A percentile compares a stretch with the other conserved stretches of the same genome.
Evolutionary conservation across 1,284 basidiomycete species (phyloP).

Genomic region (Ustilago curta): DNA sequence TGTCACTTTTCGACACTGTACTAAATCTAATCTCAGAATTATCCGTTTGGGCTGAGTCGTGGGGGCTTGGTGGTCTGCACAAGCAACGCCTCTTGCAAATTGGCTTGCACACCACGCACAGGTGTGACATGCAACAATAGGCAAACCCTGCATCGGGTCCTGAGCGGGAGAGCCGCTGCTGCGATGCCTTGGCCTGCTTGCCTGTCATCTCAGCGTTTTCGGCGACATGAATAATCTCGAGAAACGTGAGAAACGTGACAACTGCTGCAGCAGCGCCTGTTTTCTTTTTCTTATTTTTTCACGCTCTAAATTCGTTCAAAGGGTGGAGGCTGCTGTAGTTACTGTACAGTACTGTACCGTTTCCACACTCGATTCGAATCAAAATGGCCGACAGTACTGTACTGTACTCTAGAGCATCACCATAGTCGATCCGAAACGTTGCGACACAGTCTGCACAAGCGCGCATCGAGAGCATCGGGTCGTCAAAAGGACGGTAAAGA

Average conservation of each 20-base stretch:
- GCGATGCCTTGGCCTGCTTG: background rate
- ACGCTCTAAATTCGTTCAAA: no score
- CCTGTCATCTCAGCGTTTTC: no score
- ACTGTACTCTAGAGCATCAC: no score
- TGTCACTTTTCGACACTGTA: background rate
- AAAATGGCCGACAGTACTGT: no score
- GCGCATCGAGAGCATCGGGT: background rate
- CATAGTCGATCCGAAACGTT: no score
- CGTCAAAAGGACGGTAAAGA: background rate
- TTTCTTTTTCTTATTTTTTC: no score
- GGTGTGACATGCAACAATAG: conserved; percentile 3
- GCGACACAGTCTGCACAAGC: no score
- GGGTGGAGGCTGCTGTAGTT: no score
- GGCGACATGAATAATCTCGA: background rate
- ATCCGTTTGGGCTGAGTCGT: background rate
- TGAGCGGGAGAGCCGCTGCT: background rate
- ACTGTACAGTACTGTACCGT: no score
- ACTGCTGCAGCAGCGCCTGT: no score
- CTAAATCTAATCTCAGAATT: background rate
- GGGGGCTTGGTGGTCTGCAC: background rate
- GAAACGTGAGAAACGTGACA: background rate
- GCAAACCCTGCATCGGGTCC: conserved; percentile 7
- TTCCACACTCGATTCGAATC: no score
- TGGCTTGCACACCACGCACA: no score
- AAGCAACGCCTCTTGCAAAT: background rate